These are phyloP conservation scores for Paramecium primaurelia DNA, from an alignment of 73 alveolate species.

Conservation along the genomic window DNA sequence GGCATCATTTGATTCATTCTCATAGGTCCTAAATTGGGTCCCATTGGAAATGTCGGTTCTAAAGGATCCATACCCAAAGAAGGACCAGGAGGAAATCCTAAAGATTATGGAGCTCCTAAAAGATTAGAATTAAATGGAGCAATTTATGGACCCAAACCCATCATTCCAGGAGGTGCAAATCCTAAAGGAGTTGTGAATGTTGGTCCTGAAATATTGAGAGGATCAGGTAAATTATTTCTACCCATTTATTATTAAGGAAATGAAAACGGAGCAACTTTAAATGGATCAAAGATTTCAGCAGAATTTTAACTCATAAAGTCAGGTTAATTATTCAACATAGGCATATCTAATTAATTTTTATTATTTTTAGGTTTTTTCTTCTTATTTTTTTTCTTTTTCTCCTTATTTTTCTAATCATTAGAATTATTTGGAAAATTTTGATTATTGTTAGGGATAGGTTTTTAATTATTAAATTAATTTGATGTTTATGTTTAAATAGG, in stretches of 20 bases:
- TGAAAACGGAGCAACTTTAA: not conserved
- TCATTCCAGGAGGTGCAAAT: slow-evolving; percentile 6
- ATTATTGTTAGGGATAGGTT: not conserved
- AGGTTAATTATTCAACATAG: not conserved
- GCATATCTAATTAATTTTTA: not conserved
- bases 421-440: not conserved
- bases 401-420: not conserved
- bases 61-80: not conserved
- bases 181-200: not conserved
- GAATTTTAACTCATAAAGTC: not conserved
- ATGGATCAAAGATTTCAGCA: not conserved
- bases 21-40: not conserved
- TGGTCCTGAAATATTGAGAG: not conserved
- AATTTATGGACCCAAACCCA: slow-evolving; percentile 23
- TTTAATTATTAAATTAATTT: not conserved
- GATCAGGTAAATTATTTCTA: not conserved
- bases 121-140: not conserved
- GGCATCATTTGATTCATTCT: not conserved
- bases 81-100: not conserved
- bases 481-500: not conserved
- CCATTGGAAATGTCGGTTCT: not conserved
- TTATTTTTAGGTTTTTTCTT: not conserved
- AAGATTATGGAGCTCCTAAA: not conserved
- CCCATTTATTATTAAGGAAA: slow-evolving; percentile 18
- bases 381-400: not conserved